Conservation (phyloP, 352 stramenopile genomes). For the Pythium guiyangense region DNA sequence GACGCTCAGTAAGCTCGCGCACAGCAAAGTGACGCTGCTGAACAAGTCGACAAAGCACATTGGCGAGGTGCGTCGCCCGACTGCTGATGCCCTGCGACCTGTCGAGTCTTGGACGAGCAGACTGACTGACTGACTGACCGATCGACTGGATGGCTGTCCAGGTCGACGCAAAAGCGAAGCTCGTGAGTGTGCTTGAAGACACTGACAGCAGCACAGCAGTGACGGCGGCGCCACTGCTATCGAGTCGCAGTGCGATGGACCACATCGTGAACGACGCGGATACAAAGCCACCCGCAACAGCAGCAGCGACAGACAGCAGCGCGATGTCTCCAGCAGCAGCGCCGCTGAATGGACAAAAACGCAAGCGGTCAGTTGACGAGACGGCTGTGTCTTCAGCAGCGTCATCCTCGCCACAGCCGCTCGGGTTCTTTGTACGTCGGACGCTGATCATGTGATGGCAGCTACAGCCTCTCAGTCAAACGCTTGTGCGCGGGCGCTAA, state of each 20-base stretch:
- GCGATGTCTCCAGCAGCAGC: neutral
- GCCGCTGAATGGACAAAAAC: slow-evolving; percentile 7
- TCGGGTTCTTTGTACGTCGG: slow-evolving; percentile 13
- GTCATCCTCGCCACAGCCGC: neutral
- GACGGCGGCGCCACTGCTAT: neutral
- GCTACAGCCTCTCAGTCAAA: no score
- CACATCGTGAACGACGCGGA: slow-evolving; percentile 11
- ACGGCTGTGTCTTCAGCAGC: neutral
- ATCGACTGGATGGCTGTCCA: neutral
- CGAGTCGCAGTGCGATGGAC: slow-evolving; percentile 5
- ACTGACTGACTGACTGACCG: neutral
- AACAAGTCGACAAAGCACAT: slow-evolving; percentile 22
- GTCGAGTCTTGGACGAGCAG: no score
- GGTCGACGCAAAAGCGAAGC: slow-evolving; percentile 10
- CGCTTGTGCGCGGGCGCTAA: no score
- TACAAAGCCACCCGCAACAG: neutral
- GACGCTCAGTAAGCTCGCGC: slow-evolving; percentile 30
- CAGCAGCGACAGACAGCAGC: neutral
- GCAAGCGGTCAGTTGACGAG: slow-evolving; percentile 11
- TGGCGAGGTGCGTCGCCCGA: slow-evolving; percentile 8
- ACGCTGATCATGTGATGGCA: neutral
- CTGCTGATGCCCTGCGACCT: neutral
- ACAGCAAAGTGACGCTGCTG: slow-evolving; percentile 22
- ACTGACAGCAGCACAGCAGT: neutral
- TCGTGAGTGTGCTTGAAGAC: slow-evolving; percentile 11